Conservation (phyloP, 805 yeast species). For the Pichia californica region DNA sequence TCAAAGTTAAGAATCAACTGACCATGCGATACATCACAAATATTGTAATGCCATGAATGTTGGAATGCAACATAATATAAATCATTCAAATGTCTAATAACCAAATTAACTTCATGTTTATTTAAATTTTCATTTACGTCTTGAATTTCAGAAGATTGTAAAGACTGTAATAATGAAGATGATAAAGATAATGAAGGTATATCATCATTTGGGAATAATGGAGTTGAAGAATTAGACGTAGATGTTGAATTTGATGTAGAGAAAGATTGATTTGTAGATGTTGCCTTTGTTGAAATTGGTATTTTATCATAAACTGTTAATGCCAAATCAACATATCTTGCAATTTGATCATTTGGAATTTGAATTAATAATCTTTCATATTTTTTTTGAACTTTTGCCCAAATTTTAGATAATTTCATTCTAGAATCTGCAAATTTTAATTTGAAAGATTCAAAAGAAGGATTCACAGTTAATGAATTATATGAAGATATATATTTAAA, state of each 20-base stretch:
- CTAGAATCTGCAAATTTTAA: conserved; percentile 56
- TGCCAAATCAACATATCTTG: conserved; percentile 46
- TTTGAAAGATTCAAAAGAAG: conserved; percentile 58
- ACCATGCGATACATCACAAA: conserved; percentile 56
- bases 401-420: conserved; percentile 53
- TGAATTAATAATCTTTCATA: conserved; percentile 37
- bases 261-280: too few relatives aligned
- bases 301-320: conserved; percentile 56
- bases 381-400: conserved; percentile 53
- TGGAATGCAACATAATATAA: conserved; percentile 58
- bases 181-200: conserved; percentile 27
- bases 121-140: conserved; percentile 37
- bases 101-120: conserved; percentile 35
- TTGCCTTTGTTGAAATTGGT: conserved; percentile 38
- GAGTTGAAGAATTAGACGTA: background rate
- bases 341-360: conserved; percentile 36
- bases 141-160: conserved; percentile 31
- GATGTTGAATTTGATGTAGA: background rate
- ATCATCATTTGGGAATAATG: conserved; percentile 20
- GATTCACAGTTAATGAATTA: conserved; percentile 59
- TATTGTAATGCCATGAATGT: conserved; percentile 71
- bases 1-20: conserved; percentile 31
- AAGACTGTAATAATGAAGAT: conserved; percentile 11
- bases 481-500: conserved; percentile 64
- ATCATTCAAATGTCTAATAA: conserved; percentile 48